Base-by-base conservation (phyloP, 2,329 filamentous ascomycete genomes). In the Aspergillus piperis region DNA sequence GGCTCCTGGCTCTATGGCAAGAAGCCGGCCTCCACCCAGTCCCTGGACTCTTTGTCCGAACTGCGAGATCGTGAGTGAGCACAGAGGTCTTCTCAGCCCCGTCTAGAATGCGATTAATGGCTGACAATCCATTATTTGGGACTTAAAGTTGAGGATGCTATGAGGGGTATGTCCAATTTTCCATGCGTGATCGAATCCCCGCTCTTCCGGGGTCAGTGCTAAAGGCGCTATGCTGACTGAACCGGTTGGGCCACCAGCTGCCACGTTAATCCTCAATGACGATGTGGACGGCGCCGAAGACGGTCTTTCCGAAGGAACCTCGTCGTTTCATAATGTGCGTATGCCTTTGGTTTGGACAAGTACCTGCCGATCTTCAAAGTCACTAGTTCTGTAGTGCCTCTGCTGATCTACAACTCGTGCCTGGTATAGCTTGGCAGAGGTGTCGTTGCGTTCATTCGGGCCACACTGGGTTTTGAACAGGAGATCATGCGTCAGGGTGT, bases 401-500 rank as follows among this genome's bases (percentile, higher is more conserved):
- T 47, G 39, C 39, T 51, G 58, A 48, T 54, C 47, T 44, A 58
- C 64, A 44, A 62, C 52, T 39, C 5, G 50, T 15, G 62, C n/a
- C 61, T 56, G 39, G 23, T 19, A 21, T 81, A 90, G 80, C 83
- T 98, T 36, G 93, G 92, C 30, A 83, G 88, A 66, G 90, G 91
- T 55, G 88, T 96, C 36, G 88, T 92, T 19, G 87, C 86, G 48
- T 98, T 98, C 73, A 88, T 98, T 76, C 84, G 88, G 67, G 92
- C 93, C 17, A 89, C 95, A 2, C 80, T 98, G 1, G 93, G 93
- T 2, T 95, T 96, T 69, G 95, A 98, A 77, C 93, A 96, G 75
- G 88, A 95, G 3, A 84, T 96, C 66, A 95, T 98, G 89, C 87
- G 86, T 59, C 88, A 96, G 80, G 83, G 83, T 85, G 57, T 61